Evolutionary conservation across 768 basidiomycete species (phyloP).

Genomic region (Trametes coccinea): DNA sequence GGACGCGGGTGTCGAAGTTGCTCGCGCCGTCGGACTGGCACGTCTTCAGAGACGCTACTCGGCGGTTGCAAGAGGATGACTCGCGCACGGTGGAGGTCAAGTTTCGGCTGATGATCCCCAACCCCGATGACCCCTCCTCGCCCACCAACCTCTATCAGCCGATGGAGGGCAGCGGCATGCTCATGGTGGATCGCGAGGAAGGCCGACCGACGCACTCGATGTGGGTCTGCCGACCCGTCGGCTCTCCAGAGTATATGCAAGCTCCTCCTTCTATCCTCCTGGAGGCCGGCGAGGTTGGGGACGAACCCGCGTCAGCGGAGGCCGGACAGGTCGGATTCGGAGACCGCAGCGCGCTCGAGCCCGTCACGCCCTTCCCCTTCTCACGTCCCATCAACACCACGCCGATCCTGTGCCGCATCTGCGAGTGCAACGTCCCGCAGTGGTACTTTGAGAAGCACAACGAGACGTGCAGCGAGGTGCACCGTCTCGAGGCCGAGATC

Average conservation of each 20-base stretch:
- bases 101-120: slow-evolving; percentile 81
- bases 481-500: slow-evolving; percentile 95
- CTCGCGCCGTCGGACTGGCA: slow-evolving; percentile 77
- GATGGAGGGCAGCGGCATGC: slow-evolving; percentile 98
- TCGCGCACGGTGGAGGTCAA: slow-evolving; percentile 91
- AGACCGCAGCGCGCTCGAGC: slow-evolving; percentile 30
- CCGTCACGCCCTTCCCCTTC: slow-evolving; percentile 73
- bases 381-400: slow-evolving; percentile 76
- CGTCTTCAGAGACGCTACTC: slow-evolving; percentile 85
- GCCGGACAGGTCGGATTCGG: slow-evolving; percentile 42
- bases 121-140: slow-evolving; percentile 52
- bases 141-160: slow-evolving; percentile 61
- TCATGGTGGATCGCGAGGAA: slow-evolving; percentile 91
- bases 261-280: slow-evolving; percentile 62
- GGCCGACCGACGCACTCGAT: slow-evolving; percentile 92
- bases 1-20: slow-evolving; percentile 77
- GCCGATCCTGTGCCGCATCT: slow-evolving; percentile 93
- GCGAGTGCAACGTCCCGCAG: slow-evolving; percentile 93
- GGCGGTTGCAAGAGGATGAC: slow-evolving; percentile 84
- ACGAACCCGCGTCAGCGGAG: slow-evolving; percentile 37
- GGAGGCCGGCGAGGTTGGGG: slow-evolving; percentile 45
- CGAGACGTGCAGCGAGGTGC: slow-evolving; percentile 96
- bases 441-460: slow-evolving; percentile 99
- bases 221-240: slow-evolving; percentile 93
- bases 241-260: slow-evolving; percentile 67